phyloP scores from a whole-genome alignment of 495 filamentous ascomycete species.

The Clohesyomyces aquaticus region DNA sequence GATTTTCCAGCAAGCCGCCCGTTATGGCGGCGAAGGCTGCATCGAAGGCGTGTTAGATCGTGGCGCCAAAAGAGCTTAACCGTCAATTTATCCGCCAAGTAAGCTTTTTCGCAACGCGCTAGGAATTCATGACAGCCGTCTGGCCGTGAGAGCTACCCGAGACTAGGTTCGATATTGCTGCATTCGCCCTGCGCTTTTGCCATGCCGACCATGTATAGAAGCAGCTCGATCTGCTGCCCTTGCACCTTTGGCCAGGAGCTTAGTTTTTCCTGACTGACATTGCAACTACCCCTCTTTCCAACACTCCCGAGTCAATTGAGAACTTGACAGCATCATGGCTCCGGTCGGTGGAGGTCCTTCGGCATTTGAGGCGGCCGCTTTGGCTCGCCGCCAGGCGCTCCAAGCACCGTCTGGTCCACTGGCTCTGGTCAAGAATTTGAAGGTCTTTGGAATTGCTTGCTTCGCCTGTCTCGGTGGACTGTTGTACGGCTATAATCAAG shows the following conservation, averaged over 20 bases:
- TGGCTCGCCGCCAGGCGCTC: slow-evolving; percentile 65
- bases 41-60: neutral
- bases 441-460: slow-evolving; percentile 70
- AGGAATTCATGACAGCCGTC: neutral
- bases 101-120: slow-evolving; percentile 2
- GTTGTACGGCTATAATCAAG: slow-evolving; percentile 57
- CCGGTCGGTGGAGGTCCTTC: slow-evolving; percentile 43
- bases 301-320: slow-evolving; percentile 1
- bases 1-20: neutral
- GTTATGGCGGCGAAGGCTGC: slow-evolving; percentile 3
- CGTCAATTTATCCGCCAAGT: slow-evolving; percentile 28
- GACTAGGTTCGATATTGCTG: slow-evolving; percentile 18
- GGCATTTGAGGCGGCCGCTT: slow-evolving; percentile 63
- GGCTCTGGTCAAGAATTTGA: slow-evolving; percentile 69
- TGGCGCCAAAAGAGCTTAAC: slow-evolving; percentile 21
- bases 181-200: neutral
- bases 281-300: neutral
- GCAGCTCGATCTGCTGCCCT: slow-evolving; percentile 14
- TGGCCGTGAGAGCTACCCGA: slow-evolving; percentile 22
- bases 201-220: slow-evolving; percentile 2
- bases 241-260: neutral
- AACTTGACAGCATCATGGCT: slow-evolving; percentile 44
- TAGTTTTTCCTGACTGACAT: neutral
- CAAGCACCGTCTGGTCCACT: slow-evolving; percentile 65
- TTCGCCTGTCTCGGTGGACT: slow-evolving; percentile 79